Conservation (phyloP, 257 asterid species). For the Solanum gandarillasii region DNA sequence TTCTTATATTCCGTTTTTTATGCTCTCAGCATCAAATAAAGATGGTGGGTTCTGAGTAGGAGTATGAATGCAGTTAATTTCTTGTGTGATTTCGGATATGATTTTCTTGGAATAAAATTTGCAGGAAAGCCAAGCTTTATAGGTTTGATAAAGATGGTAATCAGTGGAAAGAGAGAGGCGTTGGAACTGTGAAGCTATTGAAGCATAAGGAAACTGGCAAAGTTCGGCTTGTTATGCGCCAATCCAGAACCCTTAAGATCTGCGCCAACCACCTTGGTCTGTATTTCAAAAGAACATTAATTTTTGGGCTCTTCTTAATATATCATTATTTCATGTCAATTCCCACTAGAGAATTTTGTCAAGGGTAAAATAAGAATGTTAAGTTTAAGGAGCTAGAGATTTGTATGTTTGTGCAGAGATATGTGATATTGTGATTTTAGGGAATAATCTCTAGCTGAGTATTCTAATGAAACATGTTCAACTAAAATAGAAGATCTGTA, state of each 20-base stretch:
- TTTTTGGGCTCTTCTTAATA: background rate
- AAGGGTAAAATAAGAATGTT: background rate
- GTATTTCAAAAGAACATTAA: background rate
- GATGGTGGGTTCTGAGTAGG: background rate
- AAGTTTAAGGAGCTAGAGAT: background rate
- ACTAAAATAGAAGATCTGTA: background rate
- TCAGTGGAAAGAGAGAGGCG: slow-evolving; percentile 51
- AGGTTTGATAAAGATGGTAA: slow-evolving; percentile 37
- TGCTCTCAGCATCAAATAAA: background rate
- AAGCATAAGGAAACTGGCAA: slow-evolving; percentile 31
- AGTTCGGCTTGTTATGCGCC: slow-evolving; percentile 47
- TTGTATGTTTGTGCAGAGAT: background rate
- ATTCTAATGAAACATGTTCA: background rate
- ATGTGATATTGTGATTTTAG: background rate
- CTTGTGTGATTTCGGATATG: background rate
- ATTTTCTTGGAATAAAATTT: background rate
- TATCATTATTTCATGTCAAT: background rate
- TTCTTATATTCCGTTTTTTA: background rate
- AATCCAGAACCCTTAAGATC: slow-evolving; percentile 43
- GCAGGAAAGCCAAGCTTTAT: slow-evolving; percentile 37
- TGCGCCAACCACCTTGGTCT: slow-evolving; percentile 41
- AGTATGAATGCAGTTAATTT: background rate
- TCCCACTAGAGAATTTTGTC: background rate
- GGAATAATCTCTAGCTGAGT: background rate
- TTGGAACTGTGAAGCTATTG: slow-evolving; percentile 33